Evolutionary conservation across 768 basidiomycete genomes (phyloP), one percentile per base, ranked within the genome.

Genomic region (Albatrellus ellisii): DNA sequence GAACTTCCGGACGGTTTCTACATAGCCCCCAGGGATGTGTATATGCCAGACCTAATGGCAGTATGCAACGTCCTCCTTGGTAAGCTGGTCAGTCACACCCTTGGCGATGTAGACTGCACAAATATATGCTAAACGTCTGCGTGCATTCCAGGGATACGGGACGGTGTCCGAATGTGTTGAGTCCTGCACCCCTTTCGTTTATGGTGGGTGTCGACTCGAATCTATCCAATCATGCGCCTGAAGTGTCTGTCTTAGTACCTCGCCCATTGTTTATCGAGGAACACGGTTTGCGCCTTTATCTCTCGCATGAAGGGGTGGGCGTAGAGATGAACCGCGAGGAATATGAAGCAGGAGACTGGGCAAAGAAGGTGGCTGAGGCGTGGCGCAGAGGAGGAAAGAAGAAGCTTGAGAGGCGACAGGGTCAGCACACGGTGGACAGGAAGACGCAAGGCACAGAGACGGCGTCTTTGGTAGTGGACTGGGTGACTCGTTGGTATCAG

Each of bases 201-300:
- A 79, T 53, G 79, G 79, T 80, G 26, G 24, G 69, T 39, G 46
- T 5, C 12, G 14, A 18, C 12, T 24, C 24, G 17, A 18, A 20
- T 2, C 17, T 21, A 22, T 9, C 36, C 18, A 7, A 4, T 5
- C 20, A 11, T 14, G 18, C 12, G 41, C 36, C 21, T 8, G 7
- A 41, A 29, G 41, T 15, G 2, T 22, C 32, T 18, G 22, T 32
- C 26, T 21, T 53, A 81, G 81, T 87, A 10, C 77, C 84, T 1
- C 68, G 84, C 2, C 85, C 85, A 0, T 62, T 86, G 27, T 87
- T 88, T 50, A 73, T 86, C 31, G 84, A 87, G 52, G 85, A 88
- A 54, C 76, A 81, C 50, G 85, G 85, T 3, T 63, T 88, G 25
- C 72, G 75, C 4, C 62, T 77, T 11, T 62, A 81, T 25, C 72